A percentile compares a stretch with the other conserved stretches of the same genome.
Conservation (phyloP, 495 filamentous ascomycete species). For the Letharia columbiana region DNA sequence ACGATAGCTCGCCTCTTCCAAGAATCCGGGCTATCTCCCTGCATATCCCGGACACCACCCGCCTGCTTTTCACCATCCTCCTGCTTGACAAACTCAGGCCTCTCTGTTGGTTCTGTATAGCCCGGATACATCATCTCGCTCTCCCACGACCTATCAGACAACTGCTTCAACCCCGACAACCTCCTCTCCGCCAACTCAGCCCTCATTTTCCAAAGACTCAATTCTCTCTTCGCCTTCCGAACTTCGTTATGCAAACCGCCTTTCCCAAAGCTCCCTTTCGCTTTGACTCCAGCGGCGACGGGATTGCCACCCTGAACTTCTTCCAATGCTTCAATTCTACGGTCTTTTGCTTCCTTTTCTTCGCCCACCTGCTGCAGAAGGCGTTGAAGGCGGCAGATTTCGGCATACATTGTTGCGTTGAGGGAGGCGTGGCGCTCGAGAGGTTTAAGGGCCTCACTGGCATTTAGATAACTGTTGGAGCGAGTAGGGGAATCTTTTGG, state of each 20-base stretch:
- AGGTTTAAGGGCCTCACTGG: conserved; percentile 10
- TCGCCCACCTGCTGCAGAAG: conserved; percentile 35
- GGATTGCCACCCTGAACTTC: conserved; percentile 8
- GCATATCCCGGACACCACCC: neutral
- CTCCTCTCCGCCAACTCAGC: conserved; percentile 45
- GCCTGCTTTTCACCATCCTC: neutral
- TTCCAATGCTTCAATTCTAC: conserved; percentile 32
- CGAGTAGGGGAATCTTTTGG: conserved; percentile 4
- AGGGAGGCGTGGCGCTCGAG: conserved; percentile 23
- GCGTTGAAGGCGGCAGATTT: conserved; percentile 39
- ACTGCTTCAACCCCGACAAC: conserved; percentile 22
- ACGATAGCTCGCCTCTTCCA: neutral
- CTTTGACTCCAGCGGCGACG: neutral
- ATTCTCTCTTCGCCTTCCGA: conserved; percentile 35
- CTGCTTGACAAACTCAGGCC: neutral
- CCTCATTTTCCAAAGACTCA: conserved; percentile 39
- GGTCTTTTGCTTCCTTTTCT: conserved; percentile 35
- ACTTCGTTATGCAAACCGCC: conserved; percentile 39
- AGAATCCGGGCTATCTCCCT: neutral
- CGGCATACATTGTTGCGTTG: conserved; percentile 36
- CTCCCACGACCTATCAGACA: neutral
- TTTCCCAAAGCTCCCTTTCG: conserved; percentile 31
- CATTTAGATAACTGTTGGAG: conserved; percentile 12
- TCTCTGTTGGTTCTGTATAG: neutral
- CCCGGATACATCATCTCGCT: neutral